Evolutionary conservation across 345 rosid species (phyloP).

Genomic region (Populus deltoides): DNA sequence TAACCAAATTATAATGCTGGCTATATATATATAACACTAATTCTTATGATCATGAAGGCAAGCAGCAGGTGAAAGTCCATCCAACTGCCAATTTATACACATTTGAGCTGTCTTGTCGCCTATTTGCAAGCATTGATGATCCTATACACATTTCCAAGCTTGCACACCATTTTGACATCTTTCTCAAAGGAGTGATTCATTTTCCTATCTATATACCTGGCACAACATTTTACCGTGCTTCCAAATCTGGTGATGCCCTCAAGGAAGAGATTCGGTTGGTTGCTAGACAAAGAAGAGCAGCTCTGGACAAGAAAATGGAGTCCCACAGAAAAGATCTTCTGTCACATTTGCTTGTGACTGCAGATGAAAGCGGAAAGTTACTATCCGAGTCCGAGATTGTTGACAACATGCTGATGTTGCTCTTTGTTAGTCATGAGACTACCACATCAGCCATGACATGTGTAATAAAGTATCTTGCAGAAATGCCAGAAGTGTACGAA

Average conservation of each 20-base stretch:
- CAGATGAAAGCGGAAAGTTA: constrained; percentile 12
- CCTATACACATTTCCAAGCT: constrained; percentile 15
- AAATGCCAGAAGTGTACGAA: constrained; percentile 8
- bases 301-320: constrained; percentile 18
- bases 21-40: not conserved
- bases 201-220: constrained; percentile 24
- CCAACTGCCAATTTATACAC: constrained; percentile 20
- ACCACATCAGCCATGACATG: not conserved
- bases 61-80: constrained; percentile 17
- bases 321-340: constrained; percentile 17
- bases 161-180: constrained; percentile 11
- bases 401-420: constrained; percentile 8
- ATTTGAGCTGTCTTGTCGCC: constrained; percentile 26
- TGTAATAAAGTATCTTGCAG: constrained; percentile 9
- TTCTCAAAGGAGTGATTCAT: constrained; percentile 19
- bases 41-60: constrained; percentile 15
- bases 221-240: constrained; percentile 15
- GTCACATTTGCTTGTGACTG: constrained; percentile 13
- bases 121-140: constrained; percentile 30
- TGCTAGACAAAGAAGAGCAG: constrained; percentile 16
- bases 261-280: constrained; percentile 20
- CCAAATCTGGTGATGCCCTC: constrained; percentile 22
- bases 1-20: not conserved
- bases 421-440: constrained; percentile 14
- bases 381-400: constrained; percentile 7